Percentiles rank a stretch among this genome's conserved stretches.
Evolutionary conservation across 108 stramenopile species (phyloP).

Genomic region (Poteriospumella lacustris): DNA sequence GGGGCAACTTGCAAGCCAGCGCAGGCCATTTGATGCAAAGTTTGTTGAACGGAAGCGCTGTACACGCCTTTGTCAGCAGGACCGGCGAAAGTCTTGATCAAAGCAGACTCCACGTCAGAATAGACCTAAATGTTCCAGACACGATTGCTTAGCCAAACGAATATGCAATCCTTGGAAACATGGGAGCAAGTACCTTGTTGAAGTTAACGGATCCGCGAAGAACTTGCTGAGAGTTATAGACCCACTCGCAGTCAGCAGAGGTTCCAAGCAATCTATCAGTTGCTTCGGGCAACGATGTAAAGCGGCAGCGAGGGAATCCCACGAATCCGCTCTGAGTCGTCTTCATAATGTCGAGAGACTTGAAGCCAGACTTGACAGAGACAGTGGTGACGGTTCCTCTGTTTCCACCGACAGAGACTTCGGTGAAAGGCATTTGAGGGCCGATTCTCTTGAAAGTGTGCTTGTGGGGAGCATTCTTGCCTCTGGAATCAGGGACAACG

Average conservation of each 20-base stretch:
- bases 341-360: constrained; percentile 42
- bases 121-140: constrained; percentile 31
- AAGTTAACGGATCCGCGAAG: neutral
- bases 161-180: too few relatives aligned
- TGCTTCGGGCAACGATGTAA: constrained; percentile 48
- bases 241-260: constrained; percentile 46
- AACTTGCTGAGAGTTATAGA: constrained; percentile 22
- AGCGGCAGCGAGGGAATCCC: constrained; percentile 42
- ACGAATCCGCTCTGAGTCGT: constrained; percentile 54
- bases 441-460: constrained; percentile 47
- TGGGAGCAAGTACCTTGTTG: constrained; percentile 1
- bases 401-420: neutral
- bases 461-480: constrained; percentile 31
- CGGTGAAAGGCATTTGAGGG: neutral
- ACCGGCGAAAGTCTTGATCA: constrained; percentile 48
- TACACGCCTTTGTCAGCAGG: constrained; percentile 49
- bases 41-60: constrained; percentile 51
- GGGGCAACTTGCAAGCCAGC: constrained; percentile 39
- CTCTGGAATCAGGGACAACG: constrained; percentile 21
- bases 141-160: constrained; percentile 1
- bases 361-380: constrained; percentile 1
- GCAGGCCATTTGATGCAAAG: constrained; percentile 48
- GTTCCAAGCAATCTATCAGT: constrained; percentile 42
- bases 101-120: neutral
- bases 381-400: neutral